These are phyloP conservation scores for Trichoderma koningiopsis DNA, from an alignment of 2,329 filamentous ascomycete genomes.

Conservation along the genomic window DNA sequence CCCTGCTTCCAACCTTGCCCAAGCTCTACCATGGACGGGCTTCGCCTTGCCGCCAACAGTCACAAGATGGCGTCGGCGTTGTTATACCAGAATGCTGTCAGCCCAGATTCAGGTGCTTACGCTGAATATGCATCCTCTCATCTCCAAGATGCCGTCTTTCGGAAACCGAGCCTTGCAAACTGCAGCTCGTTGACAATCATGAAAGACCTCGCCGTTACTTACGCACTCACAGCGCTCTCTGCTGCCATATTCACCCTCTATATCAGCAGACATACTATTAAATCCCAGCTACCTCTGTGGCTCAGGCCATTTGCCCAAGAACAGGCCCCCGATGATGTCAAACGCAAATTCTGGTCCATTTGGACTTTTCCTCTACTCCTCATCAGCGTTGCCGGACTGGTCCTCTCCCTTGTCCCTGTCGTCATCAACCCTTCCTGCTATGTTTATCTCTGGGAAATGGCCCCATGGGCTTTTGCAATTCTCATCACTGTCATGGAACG, in stretches of 20 bases:
- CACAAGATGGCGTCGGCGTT: neutral
- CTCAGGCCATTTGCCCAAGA: constrained; percentile 49
- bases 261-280: constrained; percentile 32
- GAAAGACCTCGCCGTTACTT: constrained; percentile 30
- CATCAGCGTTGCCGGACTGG: constrained; percentile 41
- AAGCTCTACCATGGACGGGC: neutral
- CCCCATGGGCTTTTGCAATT: constrained; percentile 44
- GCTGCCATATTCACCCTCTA: constrained; percentile 38
- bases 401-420: constrained; percentile 37
- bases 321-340: constrained; percentile 30
- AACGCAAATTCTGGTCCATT: constrained; percentile 41
- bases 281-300: constrained; percentile 43
- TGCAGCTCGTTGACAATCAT: neutral
- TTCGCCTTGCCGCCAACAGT: neutral
- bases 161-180: neutral
- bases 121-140: neutral
- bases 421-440: constrained; percentile 35
- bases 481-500: constrained; percentile 44
- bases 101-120: neutral
- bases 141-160: neutral
- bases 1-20: neutral
- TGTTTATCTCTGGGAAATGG: constrained; percentile 38
- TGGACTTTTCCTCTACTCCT: constrained; percentile 43
- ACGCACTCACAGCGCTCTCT: constrained; percentile 33
- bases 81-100: neutral